Conservation (phyloP, 179 eudicot species). For the Corrigiola litoralis region DNA sequence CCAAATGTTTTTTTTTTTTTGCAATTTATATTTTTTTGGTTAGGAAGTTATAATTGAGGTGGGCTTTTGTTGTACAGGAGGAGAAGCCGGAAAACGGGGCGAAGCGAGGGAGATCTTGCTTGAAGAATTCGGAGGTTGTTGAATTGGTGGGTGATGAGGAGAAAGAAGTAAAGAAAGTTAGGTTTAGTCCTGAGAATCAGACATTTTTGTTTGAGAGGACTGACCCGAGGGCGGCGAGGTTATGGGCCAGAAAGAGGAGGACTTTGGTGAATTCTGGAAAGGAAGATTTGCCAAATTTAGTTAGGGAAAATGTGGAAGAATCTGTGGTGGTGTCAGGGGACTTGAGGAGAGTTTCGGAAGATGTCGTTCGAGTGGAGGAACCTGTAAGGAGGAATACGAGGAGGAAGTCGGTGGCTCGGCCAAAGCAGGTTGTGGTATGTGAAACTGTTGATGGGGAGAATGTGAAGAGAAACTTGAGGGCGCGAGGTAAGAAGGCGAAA, state of each 20-base stretch:
- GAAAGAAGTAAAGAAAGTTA: conserved; percentile 51
- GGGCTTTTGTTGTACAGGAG: neutral
- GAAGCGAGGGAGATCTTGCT: conserved; percentile 32
- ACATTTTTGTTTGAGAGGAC: conserved; percentile 45
- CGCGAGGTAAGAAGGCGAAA: neutral
- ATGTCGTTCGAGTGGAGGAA: neutral
- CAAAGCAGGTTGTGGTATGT: neutral
- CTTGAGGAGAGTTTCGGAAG: neutral
- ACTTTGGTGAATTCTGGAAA: conserved; percentile 8
- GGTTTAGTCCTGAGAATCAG: conserved; percentile 57
- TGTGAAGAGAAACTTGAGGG: conserved; percentile 3
- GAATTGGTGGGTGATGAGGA: conserved; percentile 20
- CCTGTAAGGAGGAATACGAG: neutral
- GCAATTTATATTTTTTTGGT: neutral
- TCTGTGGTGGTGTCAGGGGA: neutral
- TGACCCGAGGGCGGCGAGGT: conserved; percentile 26
- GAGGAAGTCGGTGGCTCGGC: conserved; percentile 6
- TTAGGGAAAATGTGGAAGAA: neutral
- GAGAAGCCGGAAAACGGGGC: conserved; percentile 3
- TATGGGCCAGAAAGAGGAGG: conserved; percentile 33
- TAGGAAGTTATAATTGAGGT: neutral
- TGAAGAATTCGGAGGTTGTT: conserved; percentile 26
- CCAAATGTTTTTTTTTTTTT: no score
- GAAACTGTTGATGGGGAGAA: neutral
- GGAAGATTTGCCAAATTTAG: conserved; percentile 7